These are phyloP conservation scores for Aspergillus campestris DNA, from an alignment of 495 filamentous ascomycete genomes.

Conservation along the genomic window DNA sequence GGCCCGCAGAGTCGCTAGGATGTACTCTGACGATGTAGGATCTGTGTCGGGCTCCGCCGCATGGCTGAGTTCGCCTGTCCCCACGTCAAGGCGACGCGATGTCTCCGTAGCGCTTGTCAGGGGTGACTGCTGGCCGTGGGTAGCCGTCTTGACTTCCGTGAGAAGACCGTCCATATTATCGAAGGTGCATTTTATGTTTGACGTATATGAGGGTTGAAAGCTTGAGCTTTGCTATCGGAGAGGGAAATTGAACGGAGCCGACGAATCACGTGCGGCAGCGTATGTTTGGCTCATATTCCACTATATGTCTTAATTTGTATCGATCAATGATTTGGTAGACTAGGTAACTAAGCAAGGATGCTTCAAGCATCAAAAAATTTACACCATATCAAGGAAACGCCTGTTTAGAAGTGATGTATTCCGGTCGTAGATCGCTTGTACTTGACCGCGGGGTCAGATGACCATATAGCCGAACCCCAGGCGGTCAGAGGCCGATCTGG, in stretches of 20 bases:
- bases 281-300: constrained; percentile 7
- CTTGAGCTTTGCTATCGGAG: constrained; percentile 2
- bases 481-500: too few relatives aligned
- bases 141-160: constrained; percentile 33
- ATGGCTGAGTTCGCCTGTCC: constrained; percentile 7
- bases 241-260: constrained; percentile 24
- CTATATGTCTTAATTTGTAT: not conserved
- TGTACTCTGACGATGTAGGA: constrained; percentile 44
- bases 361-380: too few relatives aligned
- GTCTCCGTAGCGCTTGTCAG: constrained; percentile 12
- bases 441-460: too few relatives aligned
- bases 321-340: too few relatives aligned
- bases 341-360: too few relatives aligned
- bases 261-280: constrained; percentile 22
- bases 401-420: too few relatives aligned
- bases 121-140: constrained; percentile 13
- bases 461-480: too few relatives aligned
- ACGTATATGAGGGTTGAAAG: constrained; percentile 2
- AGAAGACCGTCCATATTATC: constrained; percentile 35
- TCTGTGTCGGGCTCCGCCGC: constrained; percentile 11
- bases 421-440: too few relatives aligned
- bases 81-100: constrained; percentile 1
- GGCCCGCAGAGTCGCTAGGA: constrained; percentile 52
- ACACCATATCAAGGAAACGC: too few relatives aligned
- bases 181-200: not conserved